Base-by-base conservation (phyloP, 2,329 filamentous ascomycete species). In the Aspergillus terreus region DNA sequence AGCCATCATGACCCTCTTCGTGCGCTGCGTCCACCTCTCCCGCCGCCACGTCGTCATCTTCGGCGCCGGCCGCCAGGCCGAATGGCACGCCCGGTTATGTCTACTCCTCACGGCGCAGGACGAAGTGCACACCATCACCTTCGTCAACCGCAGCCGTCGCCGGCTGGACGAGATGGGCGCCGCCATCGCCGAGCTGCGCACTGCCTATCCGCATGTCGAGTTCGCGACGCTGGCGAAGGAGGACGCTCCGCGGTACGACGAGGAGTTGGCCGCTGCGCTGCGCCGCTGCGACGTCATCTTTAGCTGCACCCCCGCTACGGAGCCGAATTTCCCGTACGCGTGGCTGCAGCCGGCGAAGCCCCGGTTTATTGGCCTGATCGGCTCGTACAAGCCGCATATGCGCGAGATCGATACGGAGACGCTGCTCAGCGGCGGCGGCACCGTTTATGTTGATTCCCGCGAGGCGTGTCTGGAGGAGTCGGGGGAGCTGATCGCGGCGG, bases 121-220 rank as follows among this genome's bases (percentile, higher is more conserved):
- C 4, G 40, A 42, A 9, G 67, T 78, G 14, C 82, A 83, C 56
- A 81, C 83, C 43, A 79, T 96, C 47, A 86, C 90, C 63, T 83
- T 96, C 59, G 83, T 96, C 61, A 94, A 91, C 62, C 84, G 88
- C 11, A 63, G 68, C 3, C 75, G 76, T 12, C 82, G 85, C 63
- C 82, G 85, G 19, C 84, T 87, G 76, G 64, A 71, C 0, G 70
- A 78, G 49, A 59, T 72, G 50, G 52, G 49, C 1, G 59, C 58
- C 3, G 57, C 71, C 0, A 52, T 73, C 6, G 47, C 47, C 1
- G 64, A 71, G 10, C 48, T 78, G 19, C 66, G 66, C 10, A 44
- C 54, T 1, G 63, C 63, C 6, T 72, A 75, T 63, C 70, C 75
- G 17, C 57, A 58, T 32, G 61, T 72, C 14, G 65, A 60, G 0